A percentile compares a stretch with the other conserved stretches of the same genome.
Evolutionary conservation across 192 early-diverging fungal species (phyloP).

Genomic region (Podila minutissima): DNA sequence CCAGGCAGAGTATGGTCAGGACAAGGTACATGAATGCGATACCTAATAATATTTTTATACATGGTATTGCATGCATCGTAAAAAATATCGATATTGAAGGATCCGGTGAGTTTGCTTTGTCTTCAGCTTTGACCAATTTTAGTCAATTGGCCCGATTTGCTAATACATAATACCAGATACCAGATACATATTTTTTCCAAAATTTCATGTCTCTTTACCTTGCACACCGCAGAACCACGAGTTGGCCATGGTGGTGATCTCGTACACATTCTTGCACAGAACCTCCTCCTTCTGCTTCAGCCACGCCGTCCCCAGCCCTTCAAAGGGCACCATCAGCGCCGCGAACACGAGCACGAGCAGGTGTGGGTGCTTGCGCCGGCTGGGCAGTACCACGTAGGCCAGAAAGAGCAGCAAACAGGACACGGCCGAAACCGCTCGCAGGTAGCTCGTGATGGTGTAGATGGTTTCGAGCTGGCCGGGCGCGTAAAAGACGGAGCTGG

Average conservation of each 20-base stretch:
- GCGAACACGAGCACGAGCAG: constrained; percentile 19
- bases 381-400: constrained; percentile 11
- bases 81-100: too few relatives aligned
- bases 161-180: not conserved
- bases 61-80: too few relatives aligned
- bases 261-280: constrained; percentile 25
- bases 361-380: constrained; percentile 27
- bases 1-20: constrained; percentile 18
- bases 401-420: constrained; percentile 8
- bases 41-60: constrained; percentile 6
- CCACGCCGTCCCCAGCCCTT: constrained; percentile 21
- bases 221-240: constrained; percentile 45
- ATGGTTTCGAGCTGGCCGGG: constrained; percentile 15
- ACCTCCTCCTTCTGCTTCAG: constrained; percentile 15
- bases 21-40: constrained; percentile 21
- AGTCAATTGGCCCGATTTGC: not conserved
- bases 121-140: too few relatives aligned
- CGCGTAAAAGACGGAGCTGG: constrained; percentile 22
- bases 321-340: constrained; percentile 12
- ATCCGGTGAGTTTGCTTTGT: too few relatives aligned
- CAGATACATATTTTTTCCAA: not conserved
- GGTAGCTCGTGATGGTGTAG: constrained; percentile 17
- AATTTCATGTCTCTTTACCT: constrained; percentile 12
- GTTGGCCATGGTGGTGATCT: constrained; percentile 26
- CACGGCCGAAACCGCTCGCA: constrained; percentile 18